A percentile compares a stretch with the other conserved stretches of the same genome.
phyloP scores from a whole-genome alignment of 371 early-diverging fungal species.

The Quaeritorhiza haematococci region DNA sequence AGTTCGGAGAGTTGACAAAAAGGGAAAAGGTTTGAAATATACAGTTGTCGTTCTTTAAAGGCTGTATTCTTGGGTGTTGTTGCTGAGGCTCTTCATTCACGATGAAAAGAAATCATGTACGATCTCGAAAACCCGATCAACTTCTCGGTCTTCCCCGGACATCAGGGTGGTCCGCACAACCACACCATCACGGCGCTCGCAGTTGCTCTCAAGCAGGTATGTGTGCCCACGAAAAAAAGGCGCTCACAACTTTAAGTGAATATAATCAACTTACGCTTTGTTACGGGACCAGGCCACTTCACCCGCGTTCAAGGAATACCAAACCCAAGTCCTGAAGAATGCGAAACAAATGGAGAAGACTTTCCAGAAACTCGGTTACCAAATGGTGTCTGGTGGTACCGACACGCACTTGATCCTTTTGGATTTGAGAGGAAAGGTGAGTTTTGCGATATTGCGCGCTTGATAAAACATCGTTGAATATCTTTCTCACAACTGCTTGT shows the following conservation, averaged over 20 bases:
- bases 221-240: constrained; percentile 12
- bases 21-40: constrained; percentile 57
- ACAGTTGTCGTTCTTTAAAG: not conserved
- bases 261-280: not conserved
- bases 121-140: constrained; percentile 93
- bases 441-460: not conserved
- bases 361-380: constrained; percentile 67
- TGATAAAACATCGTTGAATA: constrained; percentile 3
- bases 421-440: constrained; percentile 77
- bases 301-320: constrained; percentile 87
- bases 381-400: constrained; percentile 90
- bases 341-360: constrained; percentile 79
- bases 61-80: not conserved
- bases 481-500: constrained; percentile 10
- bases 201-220: constrained; percentile 94
- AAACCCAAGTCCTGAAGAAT: constrained; percentile 83
- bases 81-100: not conserved
- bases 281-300: constrained; percentile 42
- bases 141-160: constrained; percentile 97
- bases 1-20: constrained; percentile 72
- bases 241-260: no score
- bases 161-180: constrained; percentile 99
- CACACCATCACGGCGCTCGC: constrained; percentile 98
- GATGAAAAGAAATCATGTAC: constrained; percentile 69
- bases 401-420: constrained; percentile 91